Percentiles rank a stretch among this genome's conserved stretches.
phyloP scores from a whole-genome alignment of 1,139 yeast species.

The Suhomyces bribrorum region DNA sequence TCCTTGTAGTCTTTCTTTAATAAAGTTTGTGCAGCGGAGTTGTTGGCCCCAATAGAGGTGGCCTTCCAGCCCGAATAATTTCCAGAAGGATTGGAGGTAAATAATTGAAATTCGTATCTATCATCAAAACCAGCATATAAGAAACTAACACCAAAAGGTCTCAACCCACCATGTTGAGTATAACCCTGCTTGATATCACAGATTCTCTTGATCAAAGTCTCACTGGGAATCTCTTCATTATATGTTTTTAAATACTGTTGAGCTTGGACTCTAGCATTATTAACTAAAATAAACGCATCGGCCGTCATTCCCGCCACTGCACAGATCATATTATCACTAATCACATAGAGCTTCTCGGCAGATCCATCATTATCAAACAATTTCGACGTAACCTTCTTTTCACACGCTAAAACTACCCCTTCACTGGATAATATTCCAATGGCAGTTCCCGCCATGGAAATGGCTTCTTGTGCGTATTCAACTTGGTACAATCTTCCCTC shows the following conservation, averaged over 20 bases:
- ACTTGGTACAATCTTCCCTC: slow-evolving; percentile 96
- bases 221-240: slow-evolving; percentile 91
- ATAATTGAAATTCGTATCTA: slow-evolving; percentile 84
- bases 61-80: slow-evolving; percentile 99
- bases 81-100: slow-evolving; percentile 95
- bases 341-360: slow-evolving; percentile 86
- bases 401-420: slow-evolving; percentile 96
- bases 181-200: slow-evolving; percentile 97
- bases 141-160: slow-evolving; percentile 98
- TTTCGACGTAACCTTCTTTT: slow-evolving; percentile 89
- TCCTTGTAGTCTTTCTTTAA: slow-evolving; percentile 94
- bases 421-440: slow-evolving; percentile 89
- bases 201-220: slow-evolving; percentile 79
- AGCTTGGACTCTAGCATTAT: slow-evolving; percentile 82
- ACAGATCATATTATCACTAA: slow-evolving; percentile 78
- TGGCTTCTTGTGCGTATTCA: slow-evolving; percentile 96
- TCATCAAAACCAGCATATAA: slow-evolving; percentile 96
- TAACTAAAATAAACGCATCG: slow-evolving; percentile 90
- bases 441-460: slow-evolving; percentile 97
- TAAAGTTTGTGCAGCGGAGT: slow-evolving; percentile 92
- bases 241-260: slow-evolving; percentile 83
- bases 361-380: slow-evolving; percentile 90
- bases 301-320: slow-evolving; percentile 99
- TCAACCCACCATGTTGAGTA: slow-evolving; percentile 97
- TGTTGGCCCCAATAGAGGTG: slow-evolving; percentile 94